phyloP scores from a whole-genome alignment of 768 basidiomycete species.

The Leccinum disarticulatum region DNA sequence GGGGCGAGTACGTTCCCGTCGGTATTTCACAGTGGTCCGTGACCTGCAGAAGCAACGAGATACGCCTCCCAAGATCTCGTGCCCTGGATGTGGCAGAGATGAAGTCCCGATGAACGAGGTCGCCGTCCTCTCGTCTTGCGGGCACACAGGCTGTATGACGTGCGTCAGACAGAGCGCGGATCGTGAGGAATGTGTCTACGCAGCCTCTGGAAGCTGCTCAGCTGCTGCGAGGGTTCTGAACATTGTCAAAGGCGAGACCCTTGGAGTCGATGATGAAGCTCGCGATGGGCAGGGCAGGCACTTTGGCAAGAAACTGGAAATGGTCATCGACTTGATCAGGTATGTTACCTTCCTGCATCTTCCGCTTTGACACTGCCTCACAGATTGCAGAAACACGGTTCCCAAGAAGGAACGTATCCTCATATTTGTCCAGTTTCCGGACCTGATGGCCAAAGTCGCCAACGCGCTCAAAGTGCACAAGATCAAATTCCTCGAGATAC shows the following conservation, averaged over 20 bases:
- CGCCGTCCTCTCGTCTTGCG: conserved; percentile 88
- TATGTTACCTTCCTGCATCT: conserved; percentile 33
- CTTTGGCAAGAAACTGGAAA: conserved; percentile 81
- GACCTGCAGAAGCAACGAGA: conserved; percentile 80
- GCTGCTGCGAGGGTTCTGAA: conserved; percentile 81
- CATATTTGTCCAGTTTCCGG: conserved; percentile 95
- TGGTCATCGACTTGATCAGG: conserved; percentile 75
- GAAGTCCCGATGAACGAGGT: conserved; percentile 64
- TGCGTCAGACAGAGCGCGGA: conserved; percentile 76
- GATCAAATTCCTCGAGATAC: conserved; percentile 78
- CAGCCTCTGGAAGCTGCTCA: conserved; percentile 64
- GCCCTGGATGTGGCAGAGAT: conserved; percentile 59
- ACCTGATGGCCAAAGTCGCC: conserved; percentile 88
- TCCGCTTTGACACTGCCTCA: not conserved
- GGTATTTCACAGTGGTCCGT: conserved; percentile 90
- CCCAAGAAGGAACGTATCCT: conserved; percentile 80
- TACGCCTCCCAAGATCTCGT: conserved; percentile 55
- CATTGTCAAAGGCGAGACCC: conserved; percentile 74
- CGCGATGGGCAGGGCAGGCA: conserved; percentile 74
- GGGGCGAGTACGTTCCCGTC: conserved; percentile 84
- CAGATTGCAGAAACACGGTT: conserved; percentile 52
- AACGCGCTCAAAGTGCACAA: conserved; percentile 74
- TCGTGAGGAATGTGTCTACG: conserved; percentile 79
- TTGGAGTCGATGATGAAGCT: conserved; percentile 77
- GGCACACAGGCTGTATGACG: conserved; percentile 78